phyloP scores from a whole-genome alignment of 345 rosid species.

The Hibiscus mutabilis region DNA sequence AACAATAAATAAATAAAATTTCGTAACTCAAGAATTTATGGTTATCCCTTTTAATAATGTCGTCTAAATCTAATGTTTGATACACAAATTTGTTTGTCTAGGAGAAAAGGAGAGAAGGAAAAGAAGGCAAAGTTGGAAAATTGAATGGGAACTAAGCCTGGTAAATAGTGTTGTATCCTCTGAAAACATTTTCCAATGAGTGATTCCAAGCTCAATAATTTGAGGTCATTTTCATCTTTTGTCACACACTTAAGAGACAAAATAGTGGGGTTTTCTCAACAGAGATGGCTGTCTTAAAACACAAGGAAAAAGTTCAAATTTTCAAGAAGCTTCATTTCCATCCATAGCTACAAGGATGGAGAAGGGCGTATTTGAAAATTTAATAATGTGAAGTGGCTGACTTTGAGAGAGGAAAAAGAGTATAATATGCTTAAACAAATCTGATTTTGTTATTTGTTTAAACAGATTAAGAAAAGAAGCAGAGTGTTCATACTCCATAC shows the following conservation, averaged over 20 bases:
- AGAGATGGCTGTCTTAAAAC: not conserved
- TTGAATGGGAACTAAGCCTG: not conserved
- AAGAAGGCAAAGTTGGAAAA: not conserved
- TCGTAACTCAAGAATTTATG: too few relatives aligned
- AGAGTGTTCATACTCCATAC: not conserved
- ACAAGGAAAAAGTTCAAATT: not conserved
- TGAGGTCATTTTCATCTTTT: constrained; percentile 15
- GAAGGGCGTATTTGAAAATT: constrained; percentile 8
- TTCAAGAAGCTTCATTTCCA: not conserved
- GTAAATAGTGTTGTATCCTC: not conserved
- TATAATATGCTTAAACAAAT: not conserved
- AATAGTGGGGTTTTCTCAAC: not conserved
- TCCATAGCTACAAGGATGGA: not conserved
- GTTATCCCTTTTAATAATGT: too few relatives aligned
- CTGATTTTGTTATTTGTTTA: not conserved
- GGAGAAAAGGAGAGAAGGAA: not conserved
- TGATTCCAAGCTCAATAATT: not conserved
- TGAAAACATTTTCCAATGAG: not conserved
- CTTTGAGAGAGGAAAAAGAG: not conserved
- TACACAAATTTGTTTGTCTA: not conserved
- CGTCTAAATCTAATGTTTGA: not conserved
- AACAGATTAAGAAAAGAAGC: not conserved
- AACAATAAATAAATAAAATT: not conserved
- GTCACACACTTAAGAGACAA: constrained; percentile 4
- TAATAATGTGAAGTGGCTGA: constrained; percentile 20